These are phyloP conservation scores for Colletotrichum tanaceti DNA, from an alignment of 2,329 filamentous ascomycete species.

Conservation along the genomic window DNA sequence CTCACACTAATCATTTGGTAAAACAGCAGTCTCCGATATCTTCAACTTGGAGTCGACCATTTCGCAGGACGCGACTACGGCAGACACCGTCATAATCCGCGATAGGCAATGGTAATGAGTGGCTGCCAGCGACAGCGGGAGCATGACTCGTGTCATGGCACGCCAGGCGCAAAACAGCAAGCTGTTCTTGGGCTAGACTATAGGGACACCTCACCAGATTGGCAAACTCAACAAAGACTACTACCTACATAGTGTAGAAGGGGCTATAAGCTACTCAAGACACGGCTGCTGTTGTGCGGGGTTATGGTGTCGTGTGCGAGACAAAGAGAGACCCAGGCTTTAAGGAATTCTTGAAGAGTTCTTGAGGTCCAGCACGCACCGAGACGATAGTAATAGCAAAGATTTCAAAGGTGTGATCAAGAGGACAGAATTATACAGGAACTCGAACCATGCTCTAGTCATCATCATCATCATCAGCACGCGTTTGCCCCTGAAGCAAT, in stretches of 20 bases:
- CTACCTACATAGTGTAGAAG: no score
- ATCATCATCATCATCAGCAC: background rate
- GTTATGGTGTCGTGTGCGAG: background rate
- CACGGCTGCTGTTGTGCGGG: slow-evolving; percentile 18
- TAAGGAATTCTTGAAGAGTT: background rate
- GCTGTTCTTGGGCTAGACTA: background rate
- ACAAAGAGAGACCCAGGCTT: slow-evolving; percentile 20
- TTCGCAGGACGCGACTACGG: background rate
- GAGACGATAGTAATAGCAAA: background rate
- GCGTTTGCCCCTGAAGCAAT: background rate
- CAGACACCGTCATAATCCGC: background rate
- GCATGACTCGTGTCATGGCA: slow-evolving; percentile 6
- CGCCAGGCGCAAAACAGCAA: background rate
- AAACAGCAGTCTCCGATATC: no score
- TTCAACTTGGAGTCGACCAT: background rate
- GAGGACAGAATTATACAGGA: background rate
- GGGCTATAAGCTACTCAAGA: background rate
- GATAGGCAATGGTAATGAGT: background rate
- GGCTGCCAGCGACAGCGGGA: background rate
- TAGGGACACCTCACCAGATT: background rate
- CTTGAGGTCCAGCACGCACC: no score
- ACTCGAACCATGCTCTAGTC: slow-evolving; percentile 10
- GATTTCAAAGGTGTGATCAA: background rate
- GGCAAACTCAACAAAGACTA: background rate
- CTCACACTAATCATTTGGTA: no score